These are phyloP conservation scores for Colletotrichum abscissum DNA, from an alignment of 2,329 filamentous ascomycete genomes.

Conservation along the genomic window DNA sequence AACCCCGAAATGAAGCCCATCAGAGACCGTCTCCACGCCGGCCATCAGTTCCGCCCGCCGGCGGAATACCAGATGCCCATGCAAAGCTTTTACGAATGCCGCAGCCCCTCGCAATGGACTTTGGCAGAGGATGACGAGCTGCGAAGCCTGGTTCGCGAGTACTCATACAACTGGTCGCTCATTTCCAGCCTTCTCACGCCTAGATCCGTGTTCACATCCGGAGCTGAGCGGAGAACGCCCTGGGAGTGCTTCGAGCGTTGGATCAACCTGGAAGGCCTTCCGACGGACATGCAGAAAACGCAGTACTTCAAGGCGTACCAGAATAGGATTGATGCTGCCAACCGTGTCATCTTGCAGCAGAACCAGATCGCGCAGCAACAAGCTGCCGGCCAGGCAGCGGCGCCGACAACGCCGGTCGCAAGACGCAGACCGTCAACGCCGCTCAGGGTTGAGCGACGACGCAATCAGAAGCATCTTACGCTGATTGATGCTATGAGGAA, in stretches of 20 bases:
- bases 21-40: conserved; percentile 88
- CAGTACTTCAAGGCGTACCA: conserved; percentile 88
- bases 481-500: conserved; percentile 97
- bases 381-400: conserved; percentile 47
- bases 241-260: conserved; percentile 99
- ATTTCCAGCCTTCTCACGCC: conserved; percentile 84
- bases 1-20: conserved; percentile 89
- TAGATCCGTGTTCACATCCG: conserved; percentile 82
- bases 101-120: conserved; percentile 92
- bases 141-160: conserved; percentile 85
- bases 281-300: conserved; percentile 93
- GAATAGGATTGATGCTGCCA: conserved; percentile 68
- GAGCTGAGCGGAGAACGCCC: conserved; percentile 88
- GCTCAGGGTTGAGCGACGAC: conserved; percentile 85
- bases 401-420: conserved; percentile 60
- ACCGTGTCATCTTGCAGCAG: conserved; percentile 64
- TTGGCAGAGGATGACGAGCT: conserved; percentile 91
- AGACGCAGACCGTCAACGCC: conserved; percentile 81
- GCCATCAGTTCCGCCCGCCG: conserved; percentile 92
- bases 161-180: conserved; percentile 97
- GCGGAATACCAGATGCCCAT: conserved; percentile 92
- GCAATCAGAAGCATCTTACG: conserved; percentile 86
- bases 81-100: conserved; percentile 88
- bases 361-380: conserved; percentile 61
- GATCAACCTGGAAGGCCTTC: conserved; percentile 91